Percentiles rank a stretch among this genome's conserved stretches.
These are phyloP conservation scores for Macrolepiota dolichaula DNA, from an alignment of 768 basidiomycete genomes.

Conservation along the genomic window DNA sequence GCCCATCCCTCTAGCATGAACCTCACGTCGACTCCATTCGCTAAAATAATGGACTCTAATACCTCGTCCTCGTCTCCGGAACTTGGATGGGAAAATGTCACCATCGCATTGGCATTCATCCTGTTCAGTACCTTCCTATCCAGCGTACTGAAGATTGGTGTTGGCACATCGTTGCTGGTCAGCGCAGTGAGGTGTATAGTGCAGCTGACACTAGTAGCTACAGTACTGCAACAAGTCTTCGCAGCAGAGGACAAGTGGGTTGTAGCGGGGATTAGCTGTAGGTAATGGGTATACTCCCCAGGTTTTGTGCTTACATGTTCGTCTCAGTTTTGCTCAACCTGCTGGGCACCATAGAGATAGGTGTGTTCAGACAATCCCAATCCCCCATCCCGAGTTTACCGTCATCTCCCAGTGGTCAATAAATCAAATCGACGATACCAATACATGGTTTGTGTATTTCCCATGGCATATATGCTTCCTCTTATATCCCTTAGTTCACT, in stretches of 20 bases:
- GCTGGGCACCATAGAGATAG: slow-evolving; percentile 75
- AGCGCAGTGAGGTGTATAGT: slow-evolving; percentile 73
- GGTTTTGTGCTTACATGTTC: neutral
- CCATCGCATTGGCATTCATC: slow-evolving; percentile 72
- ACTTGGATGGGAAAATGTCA: slow-evolving; percentile 73
- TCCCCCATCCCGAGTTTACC: neutral
- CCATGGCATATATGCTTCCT: neutral
- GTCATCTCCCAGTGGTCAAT: slow-evolving; percentile 56
- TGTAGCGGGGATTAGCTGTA: slow-evolving; percentile 71
- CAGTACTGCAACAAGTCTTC: slow-evolving; percentile 71
- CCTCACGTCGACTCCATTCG: neutral
- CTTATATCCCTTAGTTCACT: slow-evolving; percentile 45
- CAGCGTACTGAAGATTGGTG: slow-evolving; percentile 57
- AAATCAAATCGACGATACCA: slow-evolving; percentile 71
- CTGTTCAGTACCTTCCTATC: slow-evolving; percentile 70
- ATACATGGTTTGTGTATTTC: slow-evolving; percentile 57
- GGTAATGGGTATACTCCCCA: slow-evolving; percentile 24
- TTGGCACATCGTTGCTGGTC: slow-evolving; percentile 64
- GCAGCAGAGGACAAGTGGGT: slow-evolving; percentile 71
- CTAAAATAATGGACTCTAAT: neutral
- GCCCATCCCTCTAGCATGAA: neutral
- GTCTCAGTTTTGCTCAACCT: slow-evolving; percentile 62
- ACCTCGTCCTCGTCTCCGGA: slow-evolving; percentile 2
- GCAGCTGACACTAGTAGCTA: slow-evolving; percentile 73
- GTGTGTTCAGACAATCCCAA: slow-evolving; percentile 34